phyloP scores from a whole-genome alignment of 257 asterid species.

The Galeopsis tetrahit region DNA sequence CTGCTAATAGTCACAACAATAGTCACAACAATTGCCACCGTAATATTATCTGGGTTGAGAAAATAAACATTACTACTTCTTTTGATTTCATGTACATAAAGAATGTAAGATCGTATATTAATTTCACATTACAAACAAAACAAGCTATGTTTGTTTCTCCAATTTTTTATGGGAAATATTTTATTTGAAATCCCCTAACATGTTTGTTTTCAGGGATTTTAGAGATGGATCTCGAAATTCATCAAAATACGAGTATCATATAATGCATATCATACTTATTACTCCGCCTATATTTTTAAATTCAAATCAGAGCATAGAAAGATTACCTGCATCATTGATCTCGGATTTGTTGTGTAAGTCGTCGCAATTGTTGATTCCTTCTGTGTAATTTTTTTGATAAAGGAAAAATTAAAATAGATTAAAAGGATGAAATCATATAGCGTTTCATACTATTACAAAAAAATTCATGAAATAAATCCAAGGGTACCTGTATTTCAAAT shows the following conservation, averaged over 20 bases:
- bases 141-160: neutral
- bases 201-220: neutral
- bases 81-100: neutral
- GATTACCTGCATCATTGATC: conserved; percentile 94
- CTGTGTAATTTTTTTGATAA: conserved; percentile 43
- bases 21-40: too few relatives aligned
- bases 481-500: conserved; percentile 75
- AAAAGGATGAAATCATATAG: conserved; percentile 10
- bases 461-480: conserved; percentile 8
- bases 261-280: neutral
- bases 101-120: neutral
- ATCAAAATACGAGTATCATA: neutral
- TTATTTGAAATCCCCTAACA: neutral
- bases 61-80: neutral
- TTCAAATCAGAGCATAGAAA: conserved; percentile 16
- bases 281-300: neutral
- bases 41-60: neutral
- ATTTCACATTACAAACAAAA: too few relatives aligned
- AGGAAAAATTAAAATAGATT: neutral
- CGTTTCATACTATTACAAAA: neutral
- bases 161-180: neutral
- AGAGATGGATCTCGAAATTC: neutral
- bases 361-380: conserved; percentile 77
- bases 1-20: neutral
- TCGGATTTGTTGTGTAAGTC: conserved; percentile 79